phyloP scores from a whole-genome alignment of 177 flowering plant genomes.

The Telopea speciosissima region DNA sequence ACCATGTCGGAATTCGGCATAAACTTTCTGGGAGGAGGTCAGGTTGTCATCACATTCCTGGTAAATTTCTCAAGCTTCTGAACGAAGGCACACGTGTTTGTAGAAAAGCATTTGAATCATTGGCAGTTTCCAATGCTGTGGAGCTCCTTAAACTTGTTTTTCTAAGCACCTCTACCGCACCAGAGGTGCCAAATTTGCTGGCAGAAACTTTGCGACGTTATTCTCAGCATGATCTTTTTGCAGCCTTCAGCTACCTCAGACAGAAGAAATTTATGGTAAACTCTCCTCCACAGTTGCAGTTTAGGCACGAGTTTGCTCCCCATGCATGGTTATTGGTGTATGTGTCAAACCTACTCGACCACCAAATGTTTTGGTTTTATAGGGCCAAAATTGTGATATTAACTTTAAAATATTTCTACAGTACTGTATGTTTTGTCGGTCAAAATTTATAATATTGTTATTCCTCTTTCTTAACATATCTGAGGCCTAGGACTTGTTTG shows the following conservation, averaged over 20 bases:
- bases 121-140: slow-evolving; percentile 86
- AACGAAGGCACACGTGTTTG: slow-evolving; percentile 28
- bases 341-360: not conserved
- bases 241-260: slow-evolving; percentile 85
- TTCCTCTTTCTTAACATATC: not conserved
- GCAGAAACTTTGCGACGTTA: slow-evolving; percentile 75
- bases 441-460: not conserved
- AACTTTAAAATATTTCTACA: too few species aligned
- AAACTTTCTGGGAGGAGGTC: slow-evolving; percentile 31
- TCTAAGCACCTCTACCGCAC: slow-evolving; percentile 57
- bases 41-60: slow-evolving; percentile 33
- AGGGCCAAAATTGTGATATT: too few species aligned
- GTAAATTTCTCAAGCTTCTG: slow-evolving; percentile 44
- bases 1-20: slow-evolving; percentile 10
- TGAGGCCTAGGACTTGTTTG: too few species aligned
- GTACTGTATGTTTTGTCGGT: too few species aligned
- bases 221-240: slow-evolving; percentile 82
- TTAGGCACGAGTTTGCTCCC: not conserved
- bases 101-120: slow-evolving; percentile 42
- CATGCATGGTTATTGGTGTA: not conserved
- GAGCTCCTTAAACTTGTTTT: slow-evolving; percentile 89
- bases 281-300: not conserved
- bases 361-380: not conserved
- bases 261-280: slow-evolving; percentile 77
- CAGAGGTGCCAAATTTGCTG: slow-evolving; percentile 54